phyloP scores from a whole-genome alignment of 805 yeast species.

The Saccharomyces paradoxus region DNA sequence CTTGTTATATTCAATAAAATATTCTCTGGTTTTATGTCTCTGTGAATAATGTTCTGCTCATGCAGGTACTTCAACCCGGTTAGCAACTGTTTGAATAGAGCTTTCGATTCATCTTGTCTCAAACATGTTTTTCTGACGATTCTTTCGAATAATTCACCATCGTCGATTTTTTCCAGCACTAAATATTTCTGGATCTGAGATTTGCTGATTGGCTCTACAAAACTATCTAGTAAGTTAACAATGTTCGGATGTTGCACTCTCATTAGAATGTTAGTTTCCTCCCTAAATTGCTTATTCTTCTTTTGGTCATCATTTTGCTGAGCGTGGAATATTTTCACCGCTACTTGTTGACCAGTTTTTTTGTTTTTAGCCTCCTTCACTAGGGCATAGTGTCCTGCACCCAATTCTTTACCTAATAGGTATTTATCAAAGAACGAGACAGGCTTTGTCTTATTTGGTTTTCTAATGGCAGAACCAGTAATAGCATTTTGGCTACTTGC shows the following conservation, averaged over 20 bases:
- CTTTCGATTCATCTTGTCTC: conserved; percentile 53
- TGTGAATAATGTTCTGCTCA: conserved; percentile 60
- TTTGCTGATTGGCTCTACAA: conserved; percentile 46
- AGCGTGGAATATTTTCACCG: conserved; percentile 68
- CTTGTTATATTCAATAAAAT: conserved; percentile 46
- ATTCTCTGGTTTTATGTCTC: conserved; percentile 77
- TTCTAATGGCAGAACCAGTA: conserved; percentile 2
- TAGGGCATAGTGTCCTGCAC: conserved; percentile 76
- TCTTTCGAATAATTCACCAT: conserved; percentile 70
- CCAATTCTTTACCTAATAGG: conserved; percentile 47
- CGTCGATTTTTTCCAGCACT: conserved; percentile 64
- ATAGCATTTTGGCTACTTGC: conserved; percentile 18
- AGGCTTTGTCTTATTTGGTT: conserved; percentile 9
- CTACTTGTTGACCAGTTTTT: conserved; percentile 51
- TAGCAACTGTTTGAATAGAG: conserved; percentile 55
- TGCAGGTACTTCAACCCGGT: conserved; percentile 62
- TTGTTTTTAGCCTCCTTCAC: conserved; percentile 62
- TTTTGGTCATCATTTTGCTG: conserved; percentile 36
- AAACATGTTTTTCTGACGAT: conserved; percentile 57
- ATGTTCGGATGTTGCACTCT: conserved; percentile 63
- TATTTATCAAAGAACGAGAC: conserved; percentile 48
- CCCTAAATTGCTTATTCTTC: conserved; percentile 41
- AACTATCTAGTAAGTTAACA: conserved; percentile 54
- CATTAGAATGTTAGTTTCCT: conserved; percentile 59
- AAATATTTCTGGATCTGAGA: conserved; percentile 41